These are phyloP conservation scores for Leptodermis oblonga DNA, from an alignment of 257 asterid species.

Conservation along the genomic window DNA sequence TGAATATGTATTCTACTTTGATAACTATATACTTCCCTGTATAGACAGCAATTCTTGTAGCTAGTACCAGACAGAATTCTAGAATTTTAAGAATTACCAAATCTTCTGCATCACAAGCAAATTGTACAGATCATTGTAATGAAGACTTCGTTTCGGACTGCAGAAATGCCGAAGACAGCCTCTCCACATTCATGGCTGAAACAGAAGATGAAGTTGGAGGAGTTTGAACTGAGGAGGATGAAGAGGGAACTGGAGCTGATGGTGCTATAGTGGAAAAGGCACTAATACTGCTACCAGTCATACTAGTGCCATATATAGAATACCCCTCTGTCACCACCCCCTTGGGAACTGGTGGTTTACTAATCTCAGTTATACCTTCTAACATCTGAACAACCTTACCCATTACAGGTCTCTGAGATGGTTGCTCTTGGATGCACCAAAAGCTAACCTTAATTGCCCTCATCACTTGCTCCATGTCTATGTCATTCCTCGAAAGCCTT, in stretches of 20 bases:
- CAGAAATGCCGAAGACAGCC: conserved; percentile 42
- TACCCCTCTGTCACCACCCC: conserved; percentile 48
- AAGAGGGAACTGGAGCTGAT: conserved; percentile 50
- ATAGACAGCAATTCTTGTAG: not conserved
- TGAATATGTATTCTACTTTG: not conserved
- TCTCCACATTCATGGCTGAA: conserved; percentile 37
- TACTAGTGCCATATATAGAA: conserved; percentile 41
- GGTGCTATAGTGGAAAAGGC: conserved; percentile 47
- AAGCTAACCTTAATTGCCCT: conserved; percentile 64
- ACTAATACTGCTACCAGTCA: conserved; percentile 40
- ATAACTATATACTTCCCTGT: not conserved
- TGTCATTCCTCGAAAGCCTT: conserved; percentile 39
- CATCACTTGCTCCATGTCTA: conserved; percentile 56
- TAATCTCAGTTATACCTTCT: conserved; percentile 64
- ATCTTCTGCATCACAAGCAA: not conserved
- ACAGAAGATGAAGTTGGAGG: conserved; percentile 35
- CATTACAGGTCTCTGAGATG: conserved; percentile 85
- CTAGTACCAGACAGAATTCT: not conserved
- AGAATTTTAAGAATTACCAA: not conserved
- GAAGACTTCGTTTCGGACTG: not conserved
- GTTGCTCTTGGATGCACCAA: conserved; percentile 96
- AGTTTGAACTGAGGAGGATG: conserved; percentile 47
- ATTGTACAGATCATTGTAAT: not conserved
- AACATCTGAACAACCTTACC: conserved; percentile 89
- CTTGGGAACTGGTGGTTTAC: conserved; percentile 67